Evolutionary conservation across 768 basidiomycete species (phyloP).

Genomic region (Tricholoma hemisulphureum): DNA sequence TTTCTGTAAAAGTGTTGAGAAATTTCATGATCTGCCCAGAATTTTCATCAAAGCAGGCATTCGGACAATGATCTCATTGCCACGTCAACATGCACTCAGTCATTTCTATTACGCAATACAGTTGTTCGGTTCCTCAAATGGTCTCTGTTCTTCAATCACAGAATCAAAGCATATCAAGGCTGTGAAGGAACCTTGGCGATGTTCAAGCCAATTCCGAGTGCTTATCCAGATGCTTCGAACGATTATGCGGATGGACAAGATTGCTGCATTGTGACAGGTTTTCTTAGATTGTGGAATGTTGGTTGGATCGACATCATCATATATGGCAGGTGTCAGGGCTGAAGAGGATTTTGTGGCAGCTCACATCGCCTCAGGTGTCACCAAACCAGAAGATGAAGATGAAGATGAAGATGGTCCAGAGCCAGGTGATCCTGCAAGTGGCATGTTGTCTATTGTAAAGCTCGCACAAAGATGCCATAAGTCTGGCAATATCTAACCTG

Average conservation of each 20-base stretch:
- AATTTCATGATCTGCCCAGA: constrained; percentile 1
- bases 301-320: too few species aligned
- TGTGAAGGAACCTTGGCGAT: background rate
- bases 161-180: too few species aligned
- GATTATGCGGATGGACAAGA: background rate
- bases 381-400: background rate
- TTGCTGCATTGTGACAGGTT: background rate
- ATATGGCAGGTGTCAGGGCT: background rate
- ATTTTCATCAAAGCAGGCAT: constrained; percentile 4
- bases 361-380: background rate
- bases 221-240: background rate
- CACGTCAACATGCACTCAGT: constrained; percentile 5
- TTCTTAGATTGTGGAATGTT: background rate
- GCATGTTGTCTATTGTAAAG: too few species aligned
- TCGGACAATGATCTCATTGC: constrained; percentile 2
- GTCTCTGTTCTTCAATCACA: too few species aligned
- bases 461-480: background rate
- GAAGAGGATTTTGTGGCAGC: background rate
- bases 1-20: constrained; percentile 11
- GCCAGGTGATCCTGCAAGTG: background rate
- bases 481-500: background rate
- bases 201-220: background rate
- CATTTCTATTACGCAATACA: constrained; percentile 2
- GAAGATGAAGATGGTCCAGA: background rate
- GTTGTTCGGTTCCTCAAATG: constrained; percentile 24